Evolutionary conservation across 1,284 basidiomycete genomes (phyloP).

Genomic region (Trametes polyzona): DNA sequence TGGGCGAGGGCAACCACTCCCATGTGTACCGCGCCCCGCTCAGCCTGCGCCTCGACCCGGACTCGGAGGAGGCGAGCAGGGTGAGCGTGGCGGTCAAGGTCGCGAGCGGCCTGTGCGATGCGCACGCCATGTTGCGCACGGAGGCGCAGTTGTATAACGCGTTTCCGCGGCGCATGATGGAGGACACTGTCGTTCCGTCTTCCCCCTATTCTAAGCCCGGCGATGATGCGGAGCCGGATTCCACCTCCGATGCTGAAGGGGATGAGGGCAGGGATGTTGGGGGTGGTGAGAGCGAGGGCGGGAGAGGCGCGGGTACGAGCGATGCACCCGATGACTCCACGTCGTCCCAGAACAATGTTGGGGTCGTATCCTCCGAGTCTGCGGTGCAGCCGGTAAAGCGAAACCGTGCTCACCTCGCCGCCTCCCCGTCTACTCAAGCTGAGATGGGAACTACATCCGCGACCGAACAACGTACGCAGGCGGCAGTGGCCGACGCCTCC

Average conservation of each 20-base stretch:
- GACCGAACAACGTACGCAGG: too few relatives aligned
- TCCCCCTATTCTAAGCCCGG: neutral
- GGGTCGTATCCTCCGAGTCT: too few relatives aligned
- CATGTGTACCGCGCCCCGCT: constrained; percentile 35
- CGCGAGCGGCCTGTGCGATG: constrained; percentile 17
- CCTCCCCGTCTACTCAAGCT: too few relatives aligned
- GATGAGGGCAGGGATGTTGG: too few relatives aligned
- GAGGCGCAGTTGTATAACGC: constrained; percentile 49
- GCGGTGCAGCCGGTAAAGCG: too few relatives aligned
- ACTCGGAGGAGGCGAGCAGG: constrained; percentile 22
- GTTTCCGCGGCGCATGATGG: constrained; percentile 48
- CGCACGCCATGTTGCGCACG: constrained; percentile 33
- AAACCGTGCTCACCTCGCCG: too few relatives aligned
- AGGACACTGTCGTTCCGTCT: constrained; percentile 34
- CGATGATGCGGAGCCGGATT: neutral
- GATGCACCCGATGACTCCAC: too few relatives aligned
- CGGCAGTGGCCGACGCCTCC: neutral
- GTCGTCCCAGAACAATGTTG: too few relatives aligned
- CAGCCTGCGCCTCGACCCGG: constrained; percentile 33
- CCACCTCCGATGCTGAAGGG: too few relatives aligned
- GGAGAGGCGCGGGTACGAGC: too few relatives aligned
- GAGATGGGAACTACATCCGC: too few relatives aligned
- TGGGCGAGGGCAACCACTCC: constrained; percentile 41
- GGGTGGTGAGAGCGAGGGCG: too few relatives aligned
- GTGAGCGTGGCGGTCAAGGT: constrained; percentile 40